Conservation (phyloP, 2,329 filamentous ascomycete genomes). For the Aaosphaeria arxii region DNA sequence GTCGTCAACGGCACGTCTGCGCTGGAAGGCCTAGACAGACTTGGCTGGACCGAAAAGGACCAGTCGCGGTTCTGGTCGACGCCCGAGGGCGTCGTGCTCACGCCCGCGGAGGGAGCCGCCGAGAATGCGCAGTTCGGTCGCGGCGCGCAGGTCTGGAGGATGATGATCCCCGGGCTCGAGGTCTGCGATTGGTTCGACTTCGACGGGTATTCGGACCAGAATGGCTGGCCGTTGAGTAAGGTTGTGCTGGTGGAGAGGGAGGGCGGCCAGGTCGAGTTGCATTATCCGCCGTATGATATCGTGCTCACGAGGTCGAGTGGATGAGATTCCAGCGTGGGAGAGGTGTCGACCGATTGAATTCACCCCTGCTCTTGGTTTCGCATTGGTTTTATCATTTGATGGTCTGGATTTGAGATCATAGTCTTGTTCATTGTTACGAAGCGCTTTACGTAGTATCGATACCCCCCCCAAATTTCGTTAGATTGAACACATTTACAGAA, state of each 20-base stretch:
- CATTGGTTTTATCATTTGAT: too few species aligned
- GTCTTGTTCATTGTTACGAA: too few species aligned
- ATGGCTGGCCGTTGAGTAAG: conserved; percentile 29
- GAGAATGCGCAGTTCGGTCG: conserved; percentile 21
- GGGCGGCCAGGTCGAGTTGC: conserved; percentile 15
- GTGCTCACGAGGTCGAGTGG: conserved; percentile 8
- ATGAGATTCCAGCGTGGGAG: too few species aligned
- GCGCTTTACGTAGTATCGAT: too few species aligned
- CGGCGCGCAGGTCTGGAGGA: conserved; percentile 23
- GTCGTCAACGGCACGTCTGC: conserved; percentile 25
- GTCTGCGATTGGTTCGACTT: conserved; percentile 32
- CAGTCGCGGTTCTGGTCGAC: conserved; percentile 18
- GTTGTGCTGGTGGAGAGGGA: conserved; percentile 20
- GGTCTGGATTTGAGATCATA: too few species aligned
- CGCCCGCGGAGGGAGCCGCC: conserved; percentile 21
- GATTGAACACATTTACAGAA: too few species aligned
- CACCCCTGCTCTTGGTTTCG: too few species aligned
- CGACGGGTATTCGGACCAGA: conserved; percentile 29
- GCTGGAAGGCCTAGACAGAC: conserved; percentile 23
- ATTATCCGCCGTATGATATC: conserved; percentile 29
- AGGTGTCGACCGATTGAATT: too few species aligned
- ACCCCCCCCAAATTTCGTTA: too few species aligned
- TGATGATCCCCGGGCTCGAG: conserved; percentile 21
- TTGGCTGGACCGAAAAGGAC: conserved; percentile 19
- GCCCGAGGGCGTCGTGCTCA: conserved; percentile 18